Conservation (phyloP, 2,329 filamentous ascomycete species). For the Pyricularia sp. region DNA sequence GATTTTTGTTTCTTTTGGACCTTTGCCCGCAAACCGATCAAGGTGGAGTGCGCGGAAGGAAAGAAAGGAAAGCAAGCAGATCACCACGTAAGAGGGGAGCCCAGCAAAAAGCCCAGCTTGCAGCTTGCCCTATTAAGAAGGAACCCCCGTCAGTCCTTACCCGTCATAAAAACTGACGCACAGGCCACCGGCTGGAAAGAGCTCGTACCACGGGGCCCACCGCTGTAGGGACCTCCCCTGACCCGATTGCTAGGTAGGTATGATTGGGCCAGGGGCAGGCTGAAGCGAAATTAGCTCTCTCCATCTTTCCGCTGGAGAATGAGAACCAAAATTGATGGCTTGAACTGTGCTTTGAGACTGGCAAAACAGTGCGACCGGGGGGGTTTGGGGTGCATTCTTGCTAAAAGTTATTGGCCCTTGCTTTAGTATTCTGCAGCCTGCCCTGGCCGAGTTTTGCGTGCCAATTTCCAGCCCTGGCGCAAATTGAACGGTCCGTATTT, state of each 20-base stretch:
- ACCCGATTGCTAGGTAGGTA: too few species aligned
- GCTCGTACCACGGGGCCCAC: neutral
- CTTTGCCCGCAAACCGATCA: neutral
- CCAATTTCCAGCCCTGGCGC: neutral
- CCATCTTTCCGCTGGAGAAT: neutral
- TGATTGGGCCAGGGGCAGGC: neutral
- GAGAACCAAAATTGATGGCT: neutral
- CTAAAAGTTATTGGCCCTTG: neutral
- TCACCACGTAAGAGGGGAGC: neutral
- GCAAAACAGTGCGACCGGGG: neutral
- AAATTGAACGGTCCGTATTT: neutral
- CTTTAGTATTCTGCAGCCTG: neutral
- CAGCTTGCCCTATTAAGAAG: too few species aligned
- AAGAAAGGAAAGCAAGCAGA: neutral
- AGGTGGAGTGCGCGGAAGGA: neutral
- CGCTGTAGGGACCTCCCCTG: neutral
- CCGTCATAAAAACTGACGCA: neutral
- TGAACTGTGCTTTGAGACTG: neutral
- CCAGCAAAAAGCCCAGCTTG: neutral
- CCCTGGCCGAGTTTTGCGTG: neutral
- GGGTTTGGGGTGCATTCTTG: neutral
- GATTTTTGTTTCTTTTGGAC: neutral
- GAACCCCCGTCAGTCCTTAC: neutral
- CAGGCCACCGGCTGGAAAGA: neutral
- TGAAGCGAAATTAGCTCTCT: conserved; percentile 1